Evolutionary conservation across 2,329 filamentous ascomycete species (phyloP).

Genomic region (Davidsoniella eucalypti): DNA sequence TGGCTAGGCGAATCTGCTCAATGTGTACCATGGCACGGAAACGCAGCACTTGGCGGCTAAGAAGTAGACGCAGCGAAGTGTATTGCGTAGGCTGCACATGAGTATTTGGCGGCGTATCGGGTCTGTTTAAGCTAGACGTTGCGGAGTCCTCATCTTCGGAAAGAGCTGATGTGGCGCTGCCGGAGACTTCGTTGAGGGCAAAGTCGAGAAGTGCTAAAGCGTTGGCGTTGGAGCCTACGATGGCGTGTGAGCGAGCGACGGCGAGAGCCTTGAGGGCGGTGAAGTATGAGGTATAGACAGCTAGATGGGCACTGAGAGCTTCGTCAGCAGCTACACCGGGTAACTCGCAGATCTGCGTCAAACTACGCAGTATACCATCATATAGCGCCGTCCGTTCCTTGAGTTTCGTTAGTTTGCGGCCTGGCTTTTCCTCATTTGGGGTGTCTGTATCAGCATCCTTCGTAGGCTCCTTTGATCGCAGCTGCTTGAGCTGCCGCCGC

Average conservation of each 20-base stretch:
- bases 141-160: slow-evolving; percentile 16
- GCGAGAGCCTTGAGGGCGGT: slow-evolving; percentile 73
- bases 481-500: slow-evolving; percentile 35
- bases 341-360: slow-evolving; percentile 78
- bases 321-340: slow-evolving; percentile 78
- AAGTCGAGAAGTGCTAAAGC: slow-evolving; percentile 72
- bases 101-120: slow-evolving; percentile 44
- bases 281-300: slow-evolving; percentile 69
- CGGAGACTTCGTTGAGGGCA: slow-evolving; percentile 42
- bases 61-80: slow-evolving; percentile 39
- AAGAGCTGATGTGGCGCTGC: slow-evolving; percentile 31
- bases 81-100: slow-evolving; percentile 45
- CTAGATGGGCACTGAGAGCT: slow-evolving; percentile 58
- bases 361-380: slow-evolving; percentile 75
- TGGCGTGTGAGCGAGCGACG: slow-evolving; percentile 67
- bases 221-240: slow-evolving; percentile 56
- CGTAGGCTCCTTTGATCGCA: slow-evolving; percentile 17
- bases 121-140: slow-evolving; percentile 17
- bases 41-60: slow-evolving; percentile 59
- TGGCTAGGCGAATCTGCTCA: slow-evolving; percentile 41
- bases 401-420: slow-evolving; percentile 61
- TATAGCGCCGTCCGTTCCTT: slow-evolving; percentile 82
- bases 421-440: slow-evolving; percentile 42
- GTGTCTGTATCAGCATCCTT: slow-evolving; percentile 19
- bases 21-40: slow-evolving; percentile 78